A percentile compares a stretch with the other conserved stretches of the same genome.
phyloP scores from a whole-genome alignment of 176 grass and related monocot genomes.

The Avena eriantha region DNA sequence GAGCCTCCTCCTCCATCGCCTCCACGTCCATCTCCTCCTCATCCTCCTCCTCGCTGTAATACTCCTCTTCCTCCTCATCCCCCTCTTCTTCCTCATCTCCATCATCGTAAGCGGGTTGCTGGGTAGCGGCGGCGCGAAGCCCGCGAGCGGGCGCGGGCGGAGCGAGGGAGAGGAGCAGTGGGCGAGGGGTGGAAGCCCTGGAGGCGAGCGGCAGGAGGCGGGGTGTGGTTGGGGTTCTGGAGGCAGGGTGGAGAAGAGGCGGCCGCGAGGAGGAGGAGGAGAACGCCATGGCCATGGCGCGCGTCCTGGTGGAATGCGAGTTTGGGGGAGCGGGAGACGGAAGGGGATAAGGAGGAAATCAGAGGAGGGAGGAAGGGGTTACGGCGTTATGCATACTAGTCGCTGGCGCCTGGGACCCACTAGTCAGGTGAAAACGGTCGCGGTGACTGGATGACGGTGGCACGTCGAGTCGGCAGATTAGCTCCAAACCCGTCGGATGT shows the following conservation, averaged over 20 bases:
- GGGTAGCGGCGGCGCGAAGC: not conserved
- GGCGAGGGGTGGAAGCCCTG: not conserved
- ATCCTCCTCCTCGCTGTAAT: constrained; percentile 30
- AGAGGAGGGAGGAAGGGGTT: not conserved
- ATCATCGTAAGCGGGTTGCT: constrained; percentile 23
- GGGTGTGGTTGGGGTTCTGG: not conserved
- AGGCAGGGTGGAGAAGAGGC: constrained; percentile 8
- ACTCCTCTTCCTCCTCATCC: not conserved
- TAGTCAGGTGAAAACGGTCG: not conserved
- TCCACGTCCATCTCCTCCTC: constrained; percentile 61
- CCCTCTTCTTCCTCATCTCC: not conserved
- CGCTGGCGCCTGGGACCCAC: not conserved
- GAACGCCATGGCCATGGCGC: too few species aligned
- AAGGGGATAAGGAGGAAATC: not conserved
- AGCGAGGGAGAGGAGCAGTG: constrained; percentile 38
- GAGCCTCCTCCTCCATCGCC: constrained; percentile 86
- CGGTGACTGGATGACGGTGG: not conserved
- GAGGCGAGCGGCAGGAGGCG: not conserved
- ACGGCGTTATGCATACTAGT: not conserved
- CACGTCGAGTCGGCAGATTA: not conserved
- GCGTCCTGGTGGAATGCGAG: not conserved
- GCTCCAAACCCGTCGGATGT: not conserved
- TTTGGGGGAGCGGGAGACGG: not conserved
- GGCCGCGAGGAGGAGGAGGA: constrained; percentile 16
- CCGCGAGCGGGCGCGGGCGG: not conserved